Evolutionary conservation across 2,329 filamentous ascomycete species (phyloP), one percentile per base, ranked within the genome.

Genomic region (Ophiosphaerella narmari): DNA sequence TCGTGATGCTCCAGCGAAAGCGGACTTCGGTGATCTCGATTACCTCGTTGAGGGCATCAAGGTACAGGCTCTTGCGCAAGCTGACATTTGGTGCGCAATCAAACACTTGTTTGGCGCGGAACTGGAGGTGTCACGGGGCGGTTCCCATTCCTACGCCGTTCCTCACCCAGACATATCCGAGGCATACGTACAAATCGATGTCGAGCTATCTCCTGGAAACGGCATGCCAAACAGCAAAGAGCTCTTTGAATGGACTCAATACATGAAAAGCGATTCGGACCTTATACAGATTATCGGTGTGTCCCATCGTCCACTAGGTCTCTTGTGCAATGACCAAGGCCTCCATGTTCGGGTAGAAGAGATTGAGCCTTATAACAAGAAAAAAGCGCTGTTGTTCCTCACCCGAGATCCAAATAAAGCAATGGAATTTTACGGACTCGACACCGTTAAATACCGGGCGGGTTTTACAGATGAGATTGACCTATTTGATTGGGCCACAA

Each of bases 181-280:
- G n/a, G 55, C 60, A 1, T 82, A 79, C 62, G 80, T 90, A 4
- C 90, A 94, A 60, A 77, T 93, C 23, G 90, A 94, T 64, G 68
- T 93, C 1, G 79, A 82, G 26, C 67, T 86, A 21, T 85, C 80
- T 48, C 60, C 74, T 16, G 65, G 65, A 24, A 50, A 65, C 23
- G 65, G 45, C 13, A 67, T 65, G 2, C 43, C 60, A n/a, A 52
- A 62, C n/a, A 55, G 53, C 4, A 46, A 44, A 1, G 67, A 70
- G 1, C 55, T 73, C 0, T 45, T 78, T 82, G 54, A 75, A 26
- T 93, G 89, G 88, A 77, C 80, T 33, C 71, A 83, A 3, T 91
- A 91, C 73, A 84, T 84, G 57, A 79, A 87, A 34, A 81, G 83
- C 0, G 89, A 93, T 60, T 87, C 88, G n/a, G 89, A 93, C 59